Conservation (phyloP, 345 rosid genomes). For the Trapa incisa region DNA sequence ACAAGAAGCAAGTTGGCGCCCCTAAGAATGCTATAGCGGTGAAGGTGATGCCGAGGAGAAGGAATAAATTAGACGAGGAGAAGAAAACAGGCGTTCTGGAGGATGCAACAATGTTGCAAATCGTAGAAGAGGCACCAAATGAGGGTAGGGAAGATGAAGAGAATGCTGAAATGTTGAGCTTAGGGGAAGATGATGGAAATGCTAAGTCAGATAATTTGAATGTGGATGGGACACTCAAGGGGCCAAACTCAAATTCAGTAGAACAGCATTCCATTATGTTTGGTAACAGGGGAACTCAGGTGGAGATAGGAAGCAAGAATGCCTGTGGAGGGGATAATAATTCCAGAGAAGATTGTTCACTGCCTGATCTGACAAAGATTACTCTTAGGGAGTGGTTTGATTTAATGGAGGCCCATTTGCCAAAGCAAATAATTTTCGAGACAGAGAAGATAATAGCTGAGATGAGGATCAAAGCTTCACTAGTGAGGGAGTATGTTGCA, state of each 20-base stretch:
- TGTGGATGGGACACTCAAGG: not conserved
- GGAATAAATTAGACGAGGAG: constrained; percentile 4
- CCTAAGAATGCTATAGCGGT: not conserved
- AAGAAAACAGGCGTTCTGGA: not conserved
- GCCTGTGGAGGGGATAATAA: not conserved
- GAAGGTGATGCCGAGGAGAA: constrained; percentile 8
- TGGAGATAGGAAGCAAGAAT: constrained; percentile 3
- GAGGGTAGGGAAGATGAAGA: constrained; percentile 8
- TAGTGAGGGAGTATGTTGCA: constrained; percentile 29
- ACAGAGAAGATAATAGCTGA: constrained; percentile 51
- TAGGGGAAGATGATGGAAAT: constrained; percentile 2
- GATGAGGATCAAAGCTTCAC: constrained; percentile 38
- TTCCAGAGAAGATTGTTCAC: constrained; percentile 9
- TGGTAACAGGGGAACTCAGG: constrained; percentile 1
- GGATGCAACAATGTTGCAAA: constrained; percentile 5
- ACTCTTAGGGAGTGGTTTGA: constrained; percentile 57
- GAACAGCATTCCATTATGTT: not conserved
- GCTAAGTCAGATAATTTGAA: not conserved
- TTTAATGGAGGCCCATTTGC: constrained; percentile 35
- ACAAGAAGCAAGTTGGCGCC: not conserved
- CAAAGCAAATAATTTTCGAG: constrained; percentile 34
- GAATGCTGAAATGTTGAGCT: not conserved
- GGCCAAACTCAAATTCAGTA: not conserved
- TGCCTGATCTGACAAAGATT: constrained; percentile 34
- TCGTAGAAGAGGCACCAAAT: constrained; percentile 7